Evolutionary conservation across 2,329 filamentous ascomycete species (phyloP), one percentile per base, ranked within the genome.

Genomic region (Remersonia thermophila): DNA sequence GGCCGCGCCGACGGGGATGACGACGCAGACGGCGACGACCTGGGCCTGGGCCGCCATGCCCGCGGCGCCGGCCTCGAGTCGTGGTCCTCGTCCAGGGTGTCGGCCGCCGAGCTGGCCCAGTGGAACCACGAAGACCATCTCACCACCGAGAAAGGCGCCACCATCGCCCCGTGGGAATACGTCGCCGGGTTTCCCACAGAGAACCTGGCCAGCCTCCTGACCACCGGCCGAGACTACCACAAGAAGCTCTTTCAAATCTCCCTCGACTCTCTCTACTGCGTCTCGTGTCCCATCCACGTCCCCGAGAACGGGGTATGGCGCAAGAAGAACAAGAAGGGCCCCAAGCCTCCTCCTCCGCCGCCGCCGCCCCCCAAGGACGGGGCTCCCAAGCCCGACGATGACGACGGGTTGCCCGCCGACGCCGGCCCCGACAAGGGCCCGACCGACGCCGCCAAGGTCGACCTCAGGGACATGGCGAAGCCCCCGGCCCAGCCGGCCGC

Each of bases 201-300:
- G 42, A 81, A 85, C 31, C 71, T 93, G 42, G 83, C 84, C 49
- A 84, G 80, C 45, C 70, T 94, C 33, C 57, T 94, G 37, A 85
- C 81, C 1, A 85, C 86, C 0, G 74, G 75, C 7, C 68, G 75
- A 10, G 72, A 79, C 7, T 85, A 83, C 55, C 80, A 91, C 60
- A 93, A 89, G 61, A 75, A 71, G 47, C 73, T 77, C 16, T 93
- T 93, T 51, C 83, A 93, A 54, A 67, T 93, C 40, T 81, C 78
- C 0, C 65, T 94, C 7, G 83, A 93, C 50, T 80, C 84, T 31
- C 63, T 89, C 28, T 76, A 79, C 39, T 91, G 84, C 52, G 66
- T 93, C 13, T 85, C 85, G 1, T 85, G 84, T 57, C 86, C 86
- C 4, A 74, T 93, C 28, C 85, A 87, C 56, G 80, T 85, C 27